phyloP scores from a whole-genome alignment of 1,139 yeast species.

The Eremothecium gossypii region DNA sequence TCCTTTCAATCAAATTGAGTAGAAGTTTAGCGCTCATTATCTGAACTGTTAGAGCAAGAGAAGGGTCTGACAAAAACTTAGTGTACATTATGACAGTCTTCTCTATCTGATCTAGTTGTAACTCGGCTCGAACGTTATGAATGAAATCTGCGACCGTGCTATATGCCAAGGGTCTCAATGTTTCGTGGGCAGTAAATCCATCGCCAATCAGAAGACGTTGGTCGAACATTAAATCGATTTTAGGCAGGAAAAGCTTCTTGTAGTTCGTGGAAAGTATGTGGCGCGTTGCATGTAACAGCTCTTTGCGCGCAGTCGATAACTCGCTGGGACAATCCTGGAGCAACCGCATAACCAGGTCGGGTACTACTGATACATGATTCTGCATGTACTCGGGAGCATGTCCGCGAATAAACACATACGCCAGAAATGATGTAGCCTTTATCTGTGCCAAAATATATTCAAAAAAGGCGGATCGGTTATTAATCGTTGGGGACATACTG shows the following conservation, averaged over 20 bases:
- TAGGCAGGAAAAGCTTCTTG: constrained; percentile 72
- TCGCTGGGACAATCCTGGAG: constrained; percentile 97
- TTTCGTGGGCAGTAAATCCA: constrained; percentile 85
- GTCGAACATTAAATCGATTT: constrained; percentile 74
- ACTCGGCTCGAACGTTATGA: constrained; percentile 81
- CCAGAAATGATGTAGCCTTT: constrained; percentile 90
- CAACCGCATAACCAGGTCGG: constrained; percentile 76
- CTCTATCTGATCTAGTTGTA: constrained; percentile 79
- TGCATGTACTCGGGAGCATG: constrained; percentile 59
- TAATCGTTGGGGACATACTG: constrained; percentile 56
- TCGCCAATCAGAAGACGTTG: constrained; percentile 85
- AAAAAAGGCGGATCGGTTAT: constrained; percentile 70
- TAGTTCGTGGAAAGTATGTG: constrained; percentile 88
- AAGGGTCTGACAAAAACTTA: constrained; percentile 67
- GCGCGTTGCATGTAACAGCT: constrained; percentile 85
- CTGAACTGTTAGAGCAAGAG: constrained; percentile 84
- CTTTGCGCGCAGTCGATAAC: constrained; percentile 84
- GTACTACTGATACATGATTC: constrained; percentile 62
- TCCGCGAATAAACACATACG: constrained; percentile 83
- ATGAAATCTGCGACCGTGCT: constrained; percentile 94
- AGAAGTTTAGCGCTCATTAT: constrained; percentile 93
- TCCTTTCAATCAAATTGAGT: constrained; percentile 79
- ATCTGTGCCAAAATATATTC: constrained; percentile 94
- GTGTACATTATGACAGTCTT: constrained; percentile 81
- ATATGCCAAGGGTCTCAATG: constrained; percentile 81